Conservation (phyloP, 2,329 filamentous ascomycete genomes). For the Aureobasidium pullulans region DNA sequence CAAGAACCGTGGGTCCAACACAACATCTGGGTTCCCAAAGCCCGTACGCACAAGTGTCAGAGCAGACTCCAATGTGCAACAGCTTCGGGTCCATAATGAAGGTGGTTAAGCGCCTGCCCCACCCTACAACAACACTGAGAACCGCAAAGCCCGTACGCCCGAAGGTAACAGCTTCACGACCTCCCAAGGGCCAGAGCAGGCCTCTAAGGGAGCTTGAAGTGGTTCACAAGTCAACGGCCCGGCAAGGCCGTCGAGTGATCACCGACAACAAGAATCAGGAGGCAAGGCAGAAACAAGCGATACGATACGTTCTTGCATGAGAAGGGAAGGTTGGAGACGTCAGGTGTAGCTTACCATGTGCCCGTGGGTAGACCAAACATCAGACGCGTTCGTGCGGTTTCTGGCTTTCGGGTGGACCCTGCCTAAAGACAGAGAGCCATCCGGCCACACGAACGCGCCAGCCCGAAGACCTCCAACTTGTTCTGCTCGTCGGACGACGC, state of each 20-base stretch:
- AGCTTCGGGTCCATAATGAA: too few relatives aligned
- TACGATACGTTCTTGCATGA: not conserved
- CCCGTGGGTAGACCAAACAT: not conserved
- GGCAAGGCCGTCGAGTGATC: not conserved
- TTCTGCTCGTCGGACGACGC: not conserved
- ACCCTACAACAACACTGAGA: not conserved
- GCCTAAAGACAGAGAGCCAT: not conserved
- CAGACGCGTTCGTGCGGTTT: not conserved
- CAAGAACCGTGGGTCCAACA: not conserved
- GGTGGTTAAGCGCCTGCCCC: too few relatives aligned
- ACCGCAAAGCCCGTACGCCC: not conserved
- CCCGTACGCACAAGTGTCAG: not conserved
- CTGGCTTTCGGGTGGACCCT: not conserved
- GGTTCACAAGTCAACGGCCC: too few relatives aligned
- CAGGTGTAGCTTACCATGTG: not conserved
- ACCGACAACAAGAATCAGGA: not conserved
- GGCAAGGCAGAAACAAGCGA: not conserved
- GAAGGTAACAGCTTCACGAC: not conserved
- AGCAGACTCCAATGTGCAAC: too few relatives aligned
- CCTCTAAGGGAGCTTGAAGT: not conserved
- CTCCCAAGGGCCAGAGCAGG: not conserved
- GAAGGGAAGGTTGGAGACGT: not conserved
- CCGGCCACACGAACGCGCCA: not conserved
- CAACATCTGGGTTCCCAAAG: not conserved
- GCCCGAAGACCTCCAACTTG: not conserved